Percentiles rank a stretch among this genome's conserved stretches.
Conservation (phyloP, 345 rosid species). For the Citrus maxima region DNA sequence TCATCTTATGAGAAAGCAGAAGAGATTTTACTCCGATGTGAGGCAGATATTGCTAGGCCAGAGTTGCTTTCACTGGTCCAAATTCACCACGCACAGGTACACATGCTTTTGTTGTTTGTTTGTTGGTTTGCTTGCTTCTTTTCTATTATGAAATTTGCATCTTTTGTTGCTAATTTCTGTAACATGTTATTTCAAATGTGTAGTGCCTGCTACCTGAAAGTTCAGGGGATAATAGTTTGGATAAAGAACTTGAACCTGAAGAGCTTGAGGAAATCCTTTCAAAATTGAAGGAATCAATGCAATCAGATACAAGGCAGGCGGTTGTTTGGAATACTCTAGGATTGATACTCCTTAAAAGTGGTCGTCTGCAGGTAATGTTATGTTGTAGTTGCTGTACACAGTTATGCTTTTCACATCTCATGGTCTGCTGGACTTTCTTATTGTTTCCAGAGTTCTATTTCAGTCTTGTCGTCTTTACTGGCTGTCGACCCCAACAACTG, state of each 20-base stretch:
- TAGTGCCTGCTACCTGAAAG: conserved; percentile 82
- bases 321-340: conserved; percentile 89
- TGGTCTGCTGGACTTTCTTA: conserved; percentile 13
- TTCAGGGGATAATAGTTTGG: conserved; percentile 51
- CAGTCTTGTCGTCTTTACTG: conserved; percentile 70
- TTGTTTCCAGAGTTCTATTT: conserved; percentile 64
- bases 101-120: neutral
- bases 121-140: neutral
- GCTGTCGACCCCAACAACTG: conserved; percentile 58
- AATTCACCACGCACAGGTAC: conserved; percentile 96
- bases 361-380: conserved; percentile 65
- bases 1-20: conserved; percentile 85
- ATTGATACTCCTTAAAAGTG: conserved; percentile 79
- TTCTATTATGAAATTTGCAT: neutral
- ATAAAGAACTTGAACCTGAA: conserved; percentile 73
- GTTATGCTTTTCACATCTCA: conserved; percentile 13
- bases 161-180: conserved; percentile 10
- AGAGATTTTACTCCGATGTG: conserved; percentile 76
- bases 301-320: conserved; percentile 71
- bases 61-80: conserved; percentile 91
- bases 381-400: conserved; percentile 8
- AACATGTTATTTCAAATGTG: conserved; percentile 17
- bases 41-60: conserved; percentile 82
- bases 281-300: conserved; percentile 71
- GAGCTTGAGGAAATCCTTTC: conserved; percentile 77